phyloP scores from a whole-genome alignment of 768 basidiomycete species.

The Imleria badia region DNA sequence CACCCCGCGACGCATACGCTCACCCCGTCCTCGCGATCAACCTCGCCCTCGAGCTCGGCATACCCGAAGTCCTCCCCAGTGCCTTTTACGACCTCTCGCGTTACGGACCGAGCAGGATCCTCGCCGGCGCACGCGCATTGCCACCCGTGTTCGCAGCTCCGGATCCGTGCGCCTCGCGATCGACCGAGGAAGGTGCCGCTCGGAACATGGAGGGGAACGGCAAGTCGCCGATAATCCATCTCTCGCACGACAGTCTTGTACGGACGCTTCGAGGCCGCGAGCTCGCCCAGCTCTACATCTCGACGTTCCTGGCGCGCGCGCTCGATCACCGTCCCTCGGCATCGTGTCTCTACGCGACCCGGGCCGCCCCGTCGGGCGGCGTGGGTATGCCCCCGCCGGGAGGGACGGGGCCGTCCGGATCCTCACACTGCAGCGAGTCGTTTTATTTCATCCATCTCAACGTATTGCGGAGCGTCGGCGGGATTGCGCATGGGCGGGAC shows the following conservation, averaged over 20 bases:
- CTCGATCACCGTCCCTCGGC: constrained; percentile 52
- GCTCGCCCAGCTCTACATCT: constrained; percentile 57
- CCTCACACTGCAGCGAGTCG: constrained; percentile 55
- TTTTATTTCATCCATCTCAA: constrained; percentile 79
- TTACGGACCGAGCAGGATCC: constrained; percentile 69
- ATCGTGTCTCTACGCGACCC: constrained; percentile 45
- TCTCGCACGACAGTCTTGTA: constrained; percentile 40
- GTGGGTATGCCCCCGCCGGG: neutral
- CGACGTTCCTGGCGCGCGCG: constrained; percentile 56
- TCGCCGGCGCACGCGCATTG: constrained; percentile 46
- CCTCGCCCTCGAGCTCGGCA: constrained; percentile 62
- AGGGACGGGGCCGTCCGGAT: neutral
- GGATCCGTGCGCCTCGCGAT: constrained; percentile 15
- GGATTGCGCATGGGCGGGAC: constrained; percentile 69
- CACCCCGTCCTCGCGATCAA: constrained; percentile 73
- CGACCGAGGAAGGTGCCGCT: neutral
- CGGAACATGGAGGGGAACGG: neutral
- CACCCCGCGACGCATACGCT: constrained; percentile 55
- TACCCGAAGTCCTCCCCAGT: constrained; percentile 58
- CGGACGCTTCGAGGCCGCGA: constrained; percentile 65
- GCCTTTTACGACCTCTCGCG: constrained; percentile 76
- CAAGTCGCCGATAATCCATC: constrained; percentile 19
- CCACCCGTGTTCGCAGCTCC: constrained; percentile 31
- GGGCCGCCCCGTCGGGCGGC: constrained; percentile 8
- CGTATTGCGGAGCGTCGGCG: constrained; percentile 65